phyloP scores from a whole-genome alignment of 2,329 filamentous ascomycete genomes.

The Hypoxylon sp. region DNA sequence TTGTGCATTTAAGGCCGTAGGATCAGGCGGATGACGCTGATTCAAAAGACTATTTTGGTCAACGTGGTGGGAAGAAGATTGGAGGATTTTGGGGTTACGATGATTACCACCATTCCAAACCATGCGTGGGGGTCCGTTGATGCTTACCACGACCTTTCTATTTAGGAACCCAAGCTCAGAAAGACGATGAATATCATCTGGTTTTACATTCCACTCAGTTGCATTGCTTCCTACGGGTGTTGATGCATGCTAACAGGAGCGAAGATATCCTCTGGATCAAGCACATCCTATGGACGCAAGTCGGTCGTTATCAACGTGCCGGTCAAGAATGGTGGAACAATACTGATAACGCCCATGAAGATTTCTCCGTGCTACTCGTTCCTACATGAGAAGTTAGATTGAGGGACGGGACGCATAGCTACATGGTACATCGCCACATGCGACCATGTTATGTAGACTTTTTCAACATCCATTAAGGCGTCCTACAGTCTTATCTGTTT shows the following conservation, averaged over 20 bases:
- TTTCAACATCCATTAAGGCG: conserved; percentile 42
- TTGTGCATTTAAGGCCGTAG: conserved; percentile 30
- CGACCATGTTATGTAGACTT: conserved; percentile 42
- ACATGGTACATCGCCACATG: background rate
- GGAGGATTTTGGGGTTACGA: conserved; percentile 33
- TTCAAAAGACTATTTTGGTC: conserved; percentile 26
- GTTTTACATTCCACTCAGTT: background rate
- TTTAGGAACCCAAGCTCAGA: conserved; percentile 10
- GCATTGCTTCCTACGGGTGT: conserved; percentile 7
- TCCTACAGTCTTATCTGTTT: conserved; percentile 7
- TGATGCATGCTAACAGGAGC: conserved; percentile 10
- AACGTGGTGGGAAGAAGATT: conserved; percentile 21
- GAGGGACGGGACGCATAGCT: background rate
- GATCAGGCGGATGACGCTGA: conserved; percentile 37
- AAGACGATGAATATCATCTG: conserved; percentile 1
- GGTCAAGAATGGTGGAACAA: conserved; percentile 1
- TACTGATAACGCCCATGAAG: background rate
- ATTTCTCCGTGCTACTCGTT: background rate
- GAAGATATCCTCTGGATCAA: conserved; percentile 9
- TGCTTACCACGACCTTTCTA: conserved; percentile 20
- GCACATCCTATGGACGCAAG: background rate
- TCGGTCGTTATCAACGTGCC: background rate
- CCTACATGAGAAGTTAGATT: background rate
- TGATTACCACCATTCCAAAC: conserved; percentile 29
- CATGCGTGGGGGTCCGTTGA: conserved; percentile 26